Evolutionary conservation across 352 stramenopile genomes (phyloP).

Genomic region (Halophytophthora batemanensis): DNA sequence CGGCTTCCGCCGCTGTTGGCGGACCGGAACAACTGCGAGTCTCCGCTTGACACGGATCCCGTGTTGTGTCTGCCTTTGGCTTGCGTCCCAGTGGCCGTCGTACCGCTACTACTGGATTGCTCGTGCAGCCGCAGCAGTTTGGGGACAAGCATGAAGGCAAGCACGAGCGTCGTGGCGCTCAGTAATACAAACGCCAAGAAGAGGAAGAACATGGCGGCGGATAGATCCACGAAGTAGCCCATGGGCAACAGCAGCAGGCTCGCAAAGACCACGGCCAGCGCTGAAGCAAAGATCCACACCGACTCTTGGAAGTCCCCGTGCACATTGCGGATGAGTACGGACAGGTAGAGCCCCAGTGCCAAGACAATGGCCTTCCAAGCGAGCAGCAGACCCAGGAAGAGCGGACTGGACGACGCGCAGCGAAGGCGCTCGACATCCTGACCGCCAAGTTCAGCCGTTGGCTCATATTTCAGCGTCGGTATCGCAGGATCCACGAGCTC

Average conservation of each 20-base stretch:
- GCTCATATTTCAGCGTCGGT: conserved; percentile 9
- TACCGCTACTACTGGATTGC: conserved; percentile 7
- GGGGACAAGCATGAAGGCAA: conserved; percentile 35
- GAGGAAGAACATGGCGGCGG: conserved; percentile 29
- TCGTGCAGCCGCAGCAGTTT: conserved; percentile 30
- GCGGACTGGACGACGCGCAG: conserved; percentile 31
- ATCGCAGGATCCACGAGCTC: conserved; percentile 19
- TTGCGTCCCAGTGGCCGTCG: conserved; percentile 2
- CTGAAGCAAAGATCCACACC: conserved; percentile 51
- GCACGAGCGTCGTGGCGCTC: conserved; percentile 25
- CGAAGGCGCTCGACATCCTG: conserved; percentile 21
- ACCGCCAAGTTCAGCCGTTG: conserved; percentile 18
- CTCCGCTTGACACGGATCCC: conserved; percentile 3
- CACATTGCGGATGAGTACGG: conserved; percentile 50
- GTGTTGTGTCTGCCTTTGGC: conserved; percentile 2
- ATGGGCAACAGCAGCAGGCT: conserved; percentile 39
- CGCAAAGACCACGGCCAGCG: conserved; percentile 36
- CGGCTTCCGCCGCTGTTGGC: conserved; percentile 9
- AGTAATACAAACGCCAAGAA: conserved; percentile 33
- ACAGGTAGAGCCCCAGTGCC: conserved; percentile 36
- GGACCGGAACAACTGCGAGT: conserved; percentile 9
- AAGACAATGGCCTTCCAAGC: conserved; percentile 48
- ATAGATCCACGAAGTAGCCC: conserved; percentile 43
- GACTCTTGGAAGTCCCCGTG: conserved; percentile 51
- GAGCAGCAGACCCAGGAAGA: conserved; percentile 33